phyloP scores from a whole-genome alignment of 371 early-diverging fungal genomes.

The Nematocida ironsii region DNA sequence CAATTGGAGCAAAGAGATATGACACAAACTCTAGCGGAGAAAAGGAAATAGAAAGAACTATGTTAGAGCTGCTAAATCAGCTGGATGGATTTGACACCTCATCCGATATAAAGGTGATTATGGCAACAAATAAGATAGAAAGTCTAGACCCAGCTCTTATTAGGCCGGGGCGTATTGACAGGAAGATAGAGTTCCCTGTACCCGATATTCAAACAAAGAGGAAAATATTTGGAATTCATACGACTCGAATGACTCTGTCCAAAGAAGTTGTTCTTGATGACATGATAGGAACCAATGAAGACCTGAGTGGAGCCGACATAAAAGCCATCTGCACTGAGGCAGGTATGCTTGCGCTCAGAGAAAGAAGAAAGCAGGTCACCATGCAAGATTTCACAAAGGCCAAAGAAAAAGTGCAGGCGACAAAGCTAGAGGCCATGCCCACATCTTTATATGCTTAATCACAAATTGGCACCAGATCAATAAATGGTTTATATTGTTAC shows the following conservation, averaged over 20 bases:
- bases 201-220: constrained; percentile 97
- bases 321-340: constrained; percentile 99
- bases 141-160: constrained; percentile 96
- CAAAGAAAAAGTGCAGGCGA: constrained; percentile 93
- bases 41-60: constrained; percentile 97
- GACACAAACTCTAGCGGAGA: constrained; percentile 94
- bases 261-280: constrained; percentile 94
- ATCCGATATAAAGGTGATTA: constrained; percentile 96
- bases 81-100: constrained; percentile 99
- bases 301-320: constrained; percentile 97
- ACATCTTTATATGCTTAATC: constrained; percentile 68
- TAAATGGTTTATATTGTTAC: too few species aligned
- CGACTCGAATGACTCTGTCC: constrained; percentile 89
- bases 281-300: constrained; percentile 95
- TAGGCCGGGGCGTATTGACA: constrained; percentile 98
- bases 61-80: constrained; percentile 98
- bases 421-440: constrained; percentile 79
- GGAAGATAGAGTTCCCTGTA: constrained; percentile 98
- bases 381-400: constrained; percentile 96
- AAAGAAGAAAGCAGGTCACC: constrained; percentile 94
- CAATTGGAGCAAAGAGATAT: constrained; percentile 83
- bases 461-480: too few species aligned
- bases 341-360: constrained; percentile 93
- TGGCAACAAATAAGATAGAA: constrained; percentile 99
- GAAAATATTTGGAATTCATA: constrained; percentile 96